phyloP scores from a whole-genome alignment of 2,329 filamentous ascomycete species.

The Xylariaceae sp. region DNA sequence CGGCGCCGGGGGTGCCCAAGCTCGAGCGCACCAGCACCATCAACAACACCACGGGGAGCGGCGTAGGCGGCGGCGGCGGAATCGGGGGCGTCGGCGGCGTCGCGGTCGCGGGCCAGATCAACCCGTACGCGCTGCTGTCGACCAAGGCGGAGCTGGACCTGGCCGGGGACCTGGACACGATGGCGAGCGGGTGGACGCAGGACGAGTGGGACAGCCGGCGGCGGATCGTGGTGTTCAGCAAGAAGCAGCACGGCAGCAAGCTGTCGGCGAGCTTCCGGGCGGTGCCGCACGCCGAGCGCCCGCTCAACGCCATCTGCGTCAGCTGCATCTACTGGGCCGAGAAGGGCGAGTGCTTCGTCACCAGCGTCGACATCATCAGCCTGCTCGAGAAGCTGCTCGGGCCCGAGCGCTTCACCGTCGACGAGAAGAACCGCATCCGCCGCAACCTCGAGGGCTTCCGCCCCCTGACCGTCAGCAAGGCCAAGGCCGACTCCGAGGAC shows the following conservation, averaged over 20 bases:
- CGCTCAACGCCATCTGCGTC: constrained; percentile 81
- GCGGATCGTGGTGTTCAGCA: constrained; percentile 81
- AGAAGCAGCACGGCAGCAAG: constrained; percentile 73
- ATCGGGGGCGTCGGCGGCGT: no score
- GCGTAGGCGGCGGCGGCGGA: no score
- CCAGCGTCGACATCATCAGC: constrained; percentile 93
- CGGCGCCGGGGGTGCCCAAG: constrained; percentile 37
- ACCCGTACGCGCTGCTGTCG: constrained; percentile 74
- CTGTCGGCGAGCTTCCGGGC: constrained; percentile 75
- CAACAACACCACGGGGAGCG: constrained; percentile 27
- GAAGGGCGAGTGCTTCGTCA: constrained; percentile 84
- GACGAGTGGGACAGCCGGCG: constrained; percentile 76
- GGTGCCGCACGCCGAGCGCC: constrained; percentile 69
- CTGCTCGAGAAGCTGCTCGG: constrained; percentile 88
- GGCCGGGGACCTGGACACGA: constrained; percentile 72
- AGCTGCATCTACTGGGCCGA: constrained; percentile 98
- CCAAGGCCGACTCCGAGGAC: constrained; percentile 84
- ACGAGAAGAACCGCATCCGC: constrained; percentile 97
- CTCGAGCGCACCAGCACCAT: constrained; percentile 52
- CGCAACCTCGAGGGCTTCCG: constrained; percentile 93
- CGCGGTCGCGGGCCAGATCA: constrained; percentile 53
- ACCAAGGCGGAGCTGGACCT: constrained; percentile 81
- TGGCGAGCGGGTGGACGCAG: constrained; percentile 74
- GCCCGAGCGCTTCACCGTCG: constrained; percentile 76
- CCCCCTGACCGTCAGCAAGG: constrained; percentile 87